Evolutionary conservation across 179 eudicot genomes (phyloP).

Genomic region (Nepenthes alata): DNA sequence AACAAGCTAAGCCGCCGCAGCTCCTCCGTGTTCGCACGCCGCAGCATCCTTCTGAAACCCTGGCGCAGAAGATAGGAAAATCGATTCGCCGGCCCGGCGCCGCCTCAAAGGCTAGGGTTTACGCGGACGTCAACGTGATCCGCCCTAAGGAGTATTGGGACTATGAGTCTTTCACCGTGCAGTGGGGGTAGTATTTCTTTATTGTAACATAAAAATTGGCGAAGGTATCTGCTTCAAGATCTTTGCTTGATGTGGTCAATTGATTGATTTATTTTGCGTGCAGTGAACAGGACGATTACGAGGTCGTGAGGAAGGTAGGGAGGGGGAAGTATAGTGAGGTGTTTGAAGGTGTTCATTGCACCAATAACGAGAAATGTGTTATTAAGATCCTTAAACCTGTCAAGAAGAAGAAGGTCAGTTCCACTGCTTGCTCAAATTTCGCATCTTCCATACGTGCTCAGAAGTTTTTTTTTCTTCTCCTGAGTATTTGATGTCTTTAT

Average conservation of each 20-base stretch:
- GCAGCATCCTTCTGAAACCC: constrained; percentile 6
- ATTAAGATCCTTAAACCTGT: constrained; percentile 39
- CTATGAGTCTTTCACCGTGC: constrained; percentile 20
- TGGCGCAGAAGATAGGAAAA: constrained; percentile 48
- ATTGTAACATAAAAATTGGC: background rate
- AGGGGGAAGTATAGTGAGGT: constrained; percentile 38
- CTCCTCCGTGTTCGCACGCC: background rate
- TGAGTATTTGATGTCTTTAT: background rate
- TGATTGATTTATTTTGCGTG: background rate
- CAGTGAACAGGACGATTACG: constrained; percentile 38
- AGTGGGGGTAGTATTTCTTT: constrained; percentile 30
- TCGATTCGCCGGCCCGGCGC: constrained; percentile 40
- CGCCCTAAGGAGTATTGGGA: constrained; percentile 26
- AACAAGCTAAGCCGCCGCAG: background rate
- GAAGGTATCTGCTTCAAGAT: background rate
- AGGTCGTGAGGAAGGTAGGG: constrained; percentile 38
- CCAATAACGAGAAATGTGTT: constrained; percentile 25
- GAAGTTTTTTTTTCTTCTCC: background rate
- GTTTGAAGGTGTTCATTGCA: constrained; percentile 25
- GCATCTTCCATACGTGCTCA: background rate
- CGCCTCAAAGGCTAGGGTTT: constrained; percentile 36
- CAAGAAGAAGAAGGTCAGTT: constrained; percentile 32
- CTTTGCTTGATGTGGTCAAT: background rate
- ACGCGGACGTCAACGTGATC: constrained; percentile 29
- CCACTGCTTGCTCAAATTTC: background rate